These are phyloP conservation scores for Candida pini DNA, from an alignment of 805 yeast genomes.

Conservation along the genomic window DNA sequence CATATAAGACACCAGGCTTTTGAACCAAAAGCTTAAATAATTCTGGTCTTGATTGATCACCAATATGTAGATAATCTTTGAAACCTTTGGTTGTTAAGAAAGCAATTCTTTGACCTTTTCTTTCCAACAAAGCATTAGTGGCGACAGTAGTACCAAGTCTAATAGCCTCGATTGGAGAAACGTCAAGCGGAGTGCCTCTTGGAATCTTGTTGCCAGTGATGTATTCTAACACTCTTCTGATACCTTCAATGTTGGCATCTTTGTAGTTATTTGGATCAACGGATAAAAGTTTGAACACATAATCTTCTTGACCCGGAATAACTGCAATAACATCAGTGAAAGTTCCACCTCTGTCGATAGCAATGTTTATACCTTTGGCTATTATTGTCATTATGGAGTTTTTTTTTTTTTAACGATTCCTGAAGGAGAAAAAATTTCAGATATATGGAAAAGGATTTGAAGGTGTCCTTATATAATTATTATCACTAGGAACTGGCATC, in stretches of 20 bases:
- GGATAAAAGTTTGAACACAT: constrained; percentile 72
- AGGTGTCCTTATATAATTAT: too few relatives aligned
- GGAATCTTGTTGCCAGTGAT: constrained; percentile 52
- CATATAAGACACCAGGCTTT: constrained; percentile 68
- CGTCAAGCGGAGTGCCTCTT: constrained; percentile 53
- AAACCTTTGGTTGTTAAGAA: constrained; percentile 85
- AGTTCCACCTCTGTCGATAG: constrained; percentile 77
- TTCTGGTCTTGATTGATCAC: constrained; percentile 87
- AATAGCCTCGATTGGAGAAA: constrained; percentile 58
- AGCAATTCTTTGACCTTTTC: constrained; percentile 88
- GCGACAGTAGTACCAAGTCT: constrained; percentile 96
- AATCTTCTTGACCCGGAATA: constrained; percentile 51
- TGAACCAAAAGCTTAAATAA: constrained; percentile 78
- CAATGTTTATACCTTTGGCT: constrained; percentile 30
- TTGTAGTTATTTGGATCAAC: constrained; percentile 84
- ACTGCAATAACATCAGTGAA: constrained; percentile 68
- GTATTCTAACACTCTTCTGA: constrained; percentile 66
- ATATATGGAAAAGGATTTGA: too few relatives aligned
- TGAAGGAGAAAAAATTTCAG: too few relatives aligned
- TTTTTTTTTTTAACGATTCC: not conserved
- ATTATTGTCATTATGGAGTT: not conserved
- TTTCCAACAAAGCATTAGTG: constrained; percentile 86
- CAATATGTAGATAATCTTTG: constrained; percentile 74
- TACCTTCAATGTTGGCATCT: constrained; percentile 93
- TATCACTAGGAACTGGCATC: too few relatives aligned